phyloP scores from a whole-genome alignment of 371 early-diverging fungal species.

The Mucor circinelloides region DNA sequence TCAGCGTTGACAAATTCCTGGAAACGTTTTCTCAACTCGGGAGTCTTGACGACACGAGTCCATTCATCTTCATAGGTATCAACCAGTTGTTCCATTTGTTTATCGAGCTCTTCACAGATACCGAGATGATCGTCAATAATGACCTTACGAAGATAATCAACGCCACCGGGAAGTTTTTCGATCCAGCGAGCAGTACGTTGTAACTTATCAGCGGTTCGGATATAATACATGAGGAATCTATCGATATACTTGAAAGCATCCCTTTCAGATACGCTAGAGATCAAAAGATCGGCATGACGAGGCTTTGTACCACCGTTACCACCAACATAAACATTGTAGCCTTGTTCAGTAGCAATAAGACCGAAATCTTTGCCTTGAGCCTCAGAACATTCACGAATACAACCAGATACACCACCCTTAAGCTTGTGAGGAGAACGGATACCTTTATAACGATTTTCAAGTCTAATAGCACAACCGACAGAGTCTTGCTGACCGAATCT shows the following conservation, averaged over 20 bases:
- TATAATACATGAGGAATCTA: conserved; percentile 74
- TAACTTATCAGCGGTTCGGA: conserved; percentile 66
- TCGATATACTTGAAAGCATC: conserved; percentile 61
- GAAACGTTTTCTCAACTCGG: conserved; percentile 55
- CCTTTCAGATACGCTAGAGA: conserved; percentile 56
- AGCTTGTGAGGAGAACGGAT: conserved; percentile 71
- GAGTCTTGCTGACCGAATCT: conserved; percentile 71
- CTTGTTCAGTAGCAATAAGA: conserved; percentile 72
- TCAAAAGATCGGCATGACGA: conserved; percentile 66
- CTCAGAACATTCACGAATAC: conserved; percentile 73
- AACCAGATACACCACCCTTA: conserved; percentile 65
- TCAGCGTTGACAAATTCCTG: conserved; percentile 64
- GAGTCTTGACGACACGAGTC: conserved; percentile 63
- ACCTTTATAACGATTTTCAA: conserved; percentile 72
- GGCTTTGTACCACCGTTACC: conserved; percentile 74
- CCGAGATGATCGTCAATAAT: conserved; percentile 66
- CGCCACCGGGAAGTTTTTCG: conserved; percentile 70
- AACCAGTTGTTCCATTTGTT: conserved; percentile 61
- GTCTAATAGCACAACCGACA: conserved; percentile 65
- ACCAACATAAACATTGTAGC: conserved; percentile 70
- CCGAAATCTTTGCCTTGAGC: conserved; percentile 65
- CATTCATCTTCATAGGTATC: conserved; percentile 67
- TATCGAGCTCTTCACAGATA: conserved; percentile 61
- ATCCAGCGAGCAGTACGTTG: conserved; percentile 72
- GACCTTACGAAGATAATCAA: conserved; percentile 60